Base-by-base conservation (phyloP, 2,329 filamentous ascomycete species). In the Eutypella sp. region DNA sequence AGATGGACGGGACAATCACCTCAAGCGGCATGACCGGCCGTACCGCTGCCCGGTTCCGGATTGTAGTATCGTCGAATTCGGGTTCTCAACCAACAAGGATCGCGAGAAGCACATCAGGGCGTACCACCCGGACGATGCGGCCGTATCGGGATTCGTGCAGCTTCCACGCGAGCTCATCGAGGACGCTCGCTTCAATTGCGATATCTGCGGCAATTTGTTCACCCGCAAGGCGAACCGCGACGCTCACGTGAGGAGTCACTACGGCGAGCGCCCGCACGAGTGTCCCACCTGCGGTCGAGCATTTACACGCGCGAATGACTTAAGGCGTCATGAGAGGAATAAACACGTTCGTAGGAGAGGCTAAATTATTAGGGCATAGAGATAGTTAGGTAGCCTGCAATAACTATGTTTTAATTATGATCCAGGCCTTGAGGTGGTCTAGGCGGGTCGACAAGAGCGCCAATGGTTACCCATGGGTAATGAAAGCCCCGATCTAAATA, bases 21-120 rank as follows among this genome's bases (percentile, higher is more conserved):
- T 62, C 9, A 56, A 59, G 38, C 57, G 65, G 4, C 72, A 75
- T 46, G 62, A 67, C 18, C 59, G 69, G 3, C 69, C 70, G 0
- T 72, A 61, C 45, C 58, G 56, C 10, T 74, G 71, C 41, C 55
- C 57, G 0, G 48, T 67, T 1, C 25, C 46, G 2, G 57, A 58
- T 2, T 74, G 71, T 43, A 50, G 56, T 3, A 48, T 61, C 5
- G 58, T 53, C 4, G 57, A 63, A 5, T 55, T 67, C 38, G 72
- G 72, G 1, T 74, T 72, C 53, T 53, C 58, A 2, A 59, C 64
- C 4, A 67, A 66, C n/a, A 66, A 64, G 29, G 67, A 73, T 40
- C 59, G 59, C 11, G 62, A 66, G 11, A 65, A 46, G 11, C 66
- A 68, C 47, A 47, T 63, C 10, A 47, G 50, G 6, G 51, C 44